phyloP scores from a whole-genome alignment of 1,139 yeast genomes.

The Pichiaceae sp. region DNA sequence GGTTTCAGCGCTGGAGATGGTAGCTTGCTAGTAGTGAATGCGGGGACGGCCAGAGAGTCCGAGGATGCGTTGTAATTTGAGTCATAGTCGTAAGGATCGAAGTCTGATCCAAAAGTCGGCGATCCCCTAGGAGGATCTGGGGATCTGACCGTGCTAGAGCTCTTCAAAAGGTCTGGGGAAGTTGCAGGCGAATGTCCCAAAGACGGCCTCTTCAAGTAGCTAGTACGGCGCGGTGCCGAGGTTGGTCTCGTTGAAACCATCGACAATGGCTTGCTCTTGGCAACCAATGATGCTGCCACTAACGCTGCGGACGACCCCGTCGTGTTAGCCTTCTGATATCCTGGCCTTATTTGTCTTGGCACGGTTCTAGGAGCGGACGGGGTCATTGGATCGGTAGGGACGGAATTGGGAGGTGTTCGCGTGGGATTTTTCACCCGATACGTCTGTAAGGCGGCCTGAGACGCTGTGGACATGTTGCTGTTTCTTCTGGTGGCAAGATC shows the following conservation, averaged over 20 bases:
- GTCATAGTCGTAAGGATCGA: too few species aligned
- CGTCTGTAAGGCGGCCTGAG: slow-evolving; percentile 1
- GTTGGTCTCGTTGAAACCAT: not conserved
- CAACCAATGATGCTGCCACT: slow-evolving; percentile 25
- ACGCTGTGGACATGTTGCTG: not conserved
- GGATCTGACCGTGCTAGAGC: too few species aligned
- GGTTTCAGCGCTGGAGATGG: too few species aligned
- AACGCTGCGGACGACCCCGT: slow-evolving; percentile 22
- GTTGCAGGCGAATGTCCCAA: not conserved
- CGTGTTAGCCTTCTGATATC: not conserved
- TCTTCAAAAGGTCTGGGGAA: not conserved
- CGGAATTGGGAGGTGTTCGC: too few species aligned
- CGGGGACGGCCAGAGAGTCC: too few species aligned
- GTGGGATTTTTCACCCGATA: not conserved
- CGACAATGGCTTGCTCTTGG: slow-evolving; percentile 11
- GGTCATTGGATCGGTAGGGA: not conserved
- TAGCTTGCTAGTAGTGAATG: too few species aligned
- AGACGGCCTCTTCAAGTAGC: not conserved
- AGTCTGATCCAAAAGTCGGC: too few species aligned
- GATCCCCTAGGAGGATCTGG: too few species aligned
- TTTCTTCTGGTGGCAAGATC: not conserved
- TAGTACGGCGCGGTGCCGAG: not conserved
- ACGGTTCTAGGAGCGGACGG: not conserved
- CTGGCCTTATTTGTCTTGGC: slow-evolving; percentile 1
- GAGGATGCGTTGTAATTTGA: too few species aligned